Evolutionary conservation across 441 rosid genomes (phyloP), one percentile per base, ranked within the genome.

Genomic region (Iberis amara): DNA sequence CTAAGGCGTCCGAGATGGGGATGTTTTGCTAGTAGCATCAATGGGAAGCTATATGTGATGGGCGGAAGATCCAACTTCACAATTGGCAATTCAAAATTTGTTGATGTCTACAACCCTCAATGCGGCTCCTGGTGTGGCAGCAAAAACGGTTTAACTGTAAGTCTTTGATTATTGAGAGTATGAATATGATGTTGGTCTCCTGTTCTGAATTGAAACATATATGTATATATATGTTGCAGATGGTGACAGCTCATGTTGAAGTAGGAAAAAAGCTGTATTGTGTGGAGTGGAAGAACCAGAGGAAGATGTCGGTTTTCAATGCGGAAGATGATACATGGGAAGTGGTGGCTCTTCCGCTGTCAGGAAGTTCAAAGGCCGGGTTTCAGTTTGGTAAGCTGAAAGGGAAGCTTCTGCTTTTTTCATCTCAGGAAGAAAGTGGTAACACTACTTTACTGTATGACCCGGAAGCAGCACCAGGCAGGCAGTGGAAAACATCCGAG

Each of bases 51-150:
- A n/a, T 94, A 94, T 14, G 87, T 94, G 26, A 83, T 94, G 84
- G 99, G 99, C 40, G 99, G 99, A 26, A 85, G 99, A 62, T 94
- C 99, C 6, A 85, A 78, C 73, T 94, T 89, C 79, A 82, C 94
- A 3, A 94, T 94, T 47, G 97, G 99, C 37, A 79, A 94, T 71
- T 94, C 97, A 1, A 82, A 69, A 75, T 72, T 74, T 14, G 73
- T 94, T 10, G 94, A 89, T 62, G 86, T 94, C 5, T 94, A 86
- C 75, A 65, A 78, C 56, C 89, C 97, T 2, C 85, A 74, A 58
- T 64, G 54, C 39, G 80, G 75, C 55, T 35, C 78, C 31, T 94
- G 99, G 99, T 51, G 75, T 13, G 79, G 83, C 59, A 81, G 80
- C 80, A 94, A 86, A 76, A 94, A 82, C 18, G 96, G 97, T 28